phyloP scores from a whole-genome alignment of 2,329 filamentous ascomycete species.

The Cercospora berteroae region DNA sequence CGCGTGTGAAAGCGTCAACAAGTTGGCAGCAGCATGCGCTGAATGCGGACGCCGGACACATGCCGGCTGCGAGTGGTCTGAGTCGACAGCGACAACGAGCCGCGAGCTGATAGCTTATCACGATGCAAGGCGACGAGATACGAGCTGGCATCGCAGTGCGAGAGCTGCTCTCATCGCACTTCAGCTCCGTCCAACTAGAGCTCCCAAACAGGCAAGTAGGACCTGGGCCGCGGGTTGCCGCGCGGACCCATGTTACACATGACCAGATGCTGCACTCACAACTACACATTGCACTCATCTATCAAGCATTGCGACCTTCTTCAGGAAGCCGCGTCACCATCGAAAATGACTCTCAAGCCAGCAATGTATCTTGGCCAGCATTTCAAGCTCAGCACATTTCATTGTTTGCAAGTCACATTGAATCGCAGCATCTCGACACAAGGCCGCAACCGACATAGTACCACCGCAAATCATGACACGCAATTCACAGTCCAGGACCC shows the following conservation, averaged over 20 bases:
- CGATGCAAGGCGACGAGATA: background rate
- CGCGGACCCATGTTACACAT: background rate
- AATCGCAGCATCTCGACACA: slow-evolving; percentile 4
- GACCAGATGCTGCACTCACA: background rate
- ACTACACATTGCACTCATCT: background rate
- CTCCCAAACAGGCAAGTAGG: slow-evolving; percentile 10
- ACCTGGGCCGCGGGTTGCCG: slow-evolving; percentile 11
- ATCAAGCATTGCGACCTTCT: background rate
- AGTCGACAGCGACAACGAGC: background rate
- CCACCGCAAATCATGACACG: background rate
- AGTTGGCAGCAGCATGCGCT: too few species aligned
- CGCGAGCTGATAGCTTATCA: background rate
- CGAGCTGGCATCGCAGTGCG: background rate
- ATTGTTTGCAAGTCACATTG: background rate
- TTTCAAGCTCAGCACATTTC: background rate
- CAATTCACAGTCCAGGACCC: background rate
- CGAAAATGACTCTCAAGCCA: background rate
- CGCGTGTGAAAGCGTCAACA: too few species aligned
- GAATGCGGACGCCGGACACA: background rate
- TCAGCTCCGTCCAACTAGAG: background rate
- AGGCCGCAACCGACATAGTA: slow-evolving; percentile 2
- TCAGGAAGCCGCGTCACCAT: background rate
- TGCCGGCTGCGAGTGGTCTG: background rate
- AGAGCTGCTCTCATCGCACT: slow-evolving; percentile 10
- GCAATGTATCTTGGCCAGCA: background rate